Evolutionary conservation across 768 basidiomycete genomes (phyloP).

Genomic region (Calocybe cyanea): DNA sequence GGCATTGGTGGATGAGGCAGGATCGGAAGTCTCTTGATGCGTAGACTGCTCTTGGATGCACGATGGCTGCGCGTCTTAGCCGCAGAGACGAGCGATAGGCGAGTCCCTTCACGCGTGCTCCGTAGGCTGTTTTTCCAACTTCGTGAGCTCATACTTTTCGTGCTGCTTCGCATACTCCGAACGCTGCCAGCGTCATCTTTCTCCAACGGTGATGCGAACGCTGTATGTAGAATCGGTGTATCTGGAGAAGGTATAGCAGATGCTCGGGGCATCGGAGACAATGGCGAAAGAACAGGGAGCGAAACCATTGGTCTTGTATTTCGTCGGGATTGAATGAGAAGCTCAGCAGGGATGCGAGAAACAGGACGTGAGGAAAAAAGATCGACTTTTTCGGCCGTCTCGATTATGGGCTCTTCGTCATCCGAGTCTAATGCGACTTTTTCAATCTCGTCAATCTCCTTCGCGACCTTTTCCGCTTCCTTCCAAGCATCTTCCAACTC

Average conservation of each 20-base stretch:
- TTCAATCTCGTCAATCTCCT: constrained; percentile 66
- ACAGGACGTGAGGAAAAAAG: constrained; percentile 28
- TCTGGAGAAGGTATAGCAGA: constrained; percentile 6
- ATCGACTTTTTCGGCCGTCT: constrained; percentile 42
- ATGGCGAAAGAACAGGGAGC: constrained; percentile 13
- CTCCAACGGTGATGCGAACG: constrained; percentile 19
- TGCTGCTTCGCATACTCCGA: constrained; percentile 29
- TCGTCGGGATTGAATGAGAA: constrained; percentile 11
- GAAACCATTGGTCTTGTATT: constrained; percentile 12
- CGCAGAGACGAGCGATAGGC: constrained; percentile 48
- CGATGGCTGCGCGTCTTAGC: constrained; percentile 63
- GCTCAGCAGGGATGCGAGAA: constrained; percentile 8
- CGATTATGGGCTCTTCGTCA: constrained; percentile 35
- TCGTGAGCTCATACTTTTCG: constrained; percentile 31
- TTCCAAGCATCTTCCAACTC: constrained; percentile 81
- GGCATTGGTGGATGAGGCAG: constrained; percentile 29
- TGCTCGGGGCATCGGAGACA: constrained; percentile 15
- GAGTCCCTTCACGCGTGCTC: constrained; percentile 22
- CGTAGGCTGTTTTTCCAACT: constrained; percentile 29
- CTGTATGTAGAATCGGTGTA: not conserved
- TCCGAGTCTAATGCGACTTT: constrained; percentile 24
- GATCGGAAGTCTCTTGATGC: constrained; percentile 39
- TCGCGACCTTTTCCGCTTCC: constrained; percentile 68
- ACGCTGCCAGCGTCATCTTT: constrained; percentile 37
- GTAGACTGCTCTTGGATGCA: constrained; percentile 63